A percentile compares a stretch with the other conserved stretches of the same genome.
phyloP scores from a whole-genome alignment of 768 basidiomycete genomes.

The Lactarius psammicola region DNA sequence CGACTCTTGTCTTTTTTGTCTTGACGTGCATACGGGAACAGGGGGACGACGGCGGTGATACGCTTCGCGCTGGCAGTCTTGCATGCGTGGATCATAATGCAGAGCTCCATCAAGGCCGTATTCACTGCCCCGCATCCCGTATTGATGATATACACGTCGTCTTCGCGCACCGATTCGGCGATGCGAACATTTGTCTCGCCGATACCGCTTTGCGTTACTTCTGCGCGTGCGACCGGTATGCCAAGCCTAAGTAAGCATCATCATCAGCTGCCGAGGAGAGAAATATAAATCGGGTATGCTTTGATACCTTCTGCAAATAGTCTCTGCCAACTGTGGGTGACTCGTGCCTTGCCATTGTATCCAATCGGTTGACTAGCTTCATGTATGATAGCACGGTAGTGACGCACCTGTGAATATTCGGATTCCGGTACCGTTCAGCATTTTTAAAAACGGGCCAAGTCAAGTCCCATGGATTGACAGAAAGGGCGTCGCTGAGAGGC shows the following conservation, averaged over 20 bases:
- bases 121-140: constrained; percentile 86
- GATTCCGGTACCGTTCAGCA: constrained; percentile 57
- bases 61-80: constrained; percentile 98
- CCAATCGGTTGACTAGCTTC: not conserved
- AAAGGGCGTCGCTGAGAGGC: not conserved
- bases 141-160: constrained; percentile 98
- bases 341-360: constrained; percentile 67
- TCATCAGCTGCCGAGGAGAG: constrained; percentile 2
- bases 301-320: constrained; percentile 83
- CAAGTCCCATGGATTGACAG: constrained; percentile 33
- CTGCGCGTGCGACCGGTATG: constrained; percentile 80
- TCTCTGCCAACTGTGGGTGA: constrained; percentile 92
- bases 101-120: constrained; percentile 94
- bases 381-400: not conserved
- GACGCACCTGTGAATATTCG: constrained; percentile 57
- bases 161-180: constrained; percentile 93
- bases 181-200: constrained; percentile 93
- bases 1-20: constrained; percentile 99
- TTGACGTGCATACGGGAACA: constrained; percentile 96
- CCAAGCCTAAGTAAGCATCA: constrained; percentile 82
- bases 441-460: constrained; percentile 31
- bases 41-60: constrained; percentile 97
- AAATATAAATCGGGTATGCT: constrained; percentile 24
- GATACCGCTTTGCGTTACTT: constrained; percentile 83
- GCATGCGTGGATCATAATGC: constrained; percentile 99